Conservation (phyloP, 768 basidiomycete species). For the Mycena metata region DNA sequence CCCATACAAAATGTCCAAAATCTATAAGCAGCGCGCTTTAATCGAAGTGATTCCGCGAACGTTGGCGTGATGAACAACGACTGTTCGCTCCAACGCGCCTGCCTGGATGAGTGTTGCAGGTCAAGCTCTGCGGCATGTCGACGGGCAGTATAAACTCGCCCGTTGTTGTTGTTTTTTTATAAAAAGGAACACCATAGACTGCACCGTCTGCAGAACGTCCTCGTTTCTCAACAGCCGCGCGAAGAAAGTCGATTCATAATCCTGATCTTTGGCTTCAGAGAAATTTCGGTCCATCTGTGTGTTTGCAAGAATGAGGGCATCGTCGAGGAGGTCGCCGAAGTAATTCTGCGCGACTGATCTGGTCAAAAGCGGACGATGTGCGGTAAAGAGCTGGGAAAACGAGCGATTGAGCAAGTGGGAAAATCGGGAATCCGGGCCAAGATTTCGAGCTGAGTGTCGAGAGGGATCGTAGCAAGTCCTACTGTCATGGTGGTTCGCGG, state of each 20-base stretch:
- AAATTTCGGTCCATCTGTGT: background rate
- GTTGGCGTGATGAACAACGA: background rate
- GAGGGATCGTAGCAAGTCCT: conserved; percentile 8
- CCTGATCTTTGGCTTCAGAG: background rate
- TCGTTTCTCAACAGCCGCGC: conserved; percentile 3
- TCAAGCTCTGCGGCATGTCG: no score
- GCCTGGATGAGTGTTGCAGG: no score
- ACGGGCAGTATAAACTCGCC: no score
- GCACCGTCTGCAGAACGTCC: background rate
- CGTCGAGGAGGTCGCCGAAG: conserved; percentile 14
- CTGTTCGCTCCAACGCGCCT: no score
- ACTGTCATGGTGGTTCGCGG: background rate
- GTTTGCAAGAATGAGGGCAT: conserved; percentile 9
- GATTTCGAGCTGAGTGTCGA: conserved; percentile 18
- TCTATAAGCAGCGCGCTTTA: conserved; percentile 7
- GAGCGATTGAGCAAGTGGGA: conserved; percentile 7
- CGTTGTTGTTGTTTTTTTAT: background rate
- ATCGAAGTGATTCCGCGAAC: background rate
- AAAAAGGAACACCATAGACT: background rate
- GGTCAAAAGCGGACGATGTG: background rate
- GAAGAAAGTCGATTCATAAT: background rate
- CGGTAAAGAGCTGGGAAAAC: conserved; percentile 10
- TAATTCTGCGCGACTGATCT: conserved; percentile 6
- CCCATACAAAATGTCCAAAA: conserved; percentile 1
- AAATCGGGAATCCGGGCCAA: conserved; percentile 10